Base-by-base conservation (phyloP, 208 protist species). In the Leishmania amazonensis region DNA sequence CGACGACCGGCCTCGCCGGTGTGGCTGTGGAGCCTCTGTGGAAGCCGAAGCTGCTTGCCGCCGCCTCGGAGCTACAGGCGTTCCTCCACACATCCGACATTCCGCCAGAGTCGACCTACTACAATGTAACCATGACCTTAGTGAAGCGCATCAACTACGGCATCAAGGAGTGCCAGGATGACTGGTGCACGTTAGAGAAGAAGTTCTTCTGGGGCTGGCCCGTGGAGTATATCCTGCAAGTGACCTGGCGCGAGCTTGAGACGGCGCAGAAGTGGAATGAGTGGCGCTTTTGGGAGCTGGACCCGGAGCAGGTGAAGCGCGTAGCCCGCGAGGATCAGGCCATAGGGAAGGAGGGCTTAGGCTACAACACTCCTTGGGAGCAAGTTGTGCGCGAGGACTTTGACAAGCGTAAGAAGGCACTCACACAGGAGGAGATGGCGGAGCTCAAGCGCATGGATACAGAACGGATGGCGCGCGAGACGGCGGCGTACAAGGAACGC, bases 391-490 rank as follows among this genome's bases (percentile, higher is more conserved):
- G 95, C 58, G 95, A 98, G 78, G 95, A 98, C 85, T 98, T 97
- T 67, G 95, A 98, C 85, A 96, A 96, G 86, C 93, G 95, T 64
- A 98, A 98, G 85, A 98, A 98, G 85, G 95, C 93, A 8, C 90
- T 98, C 67, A 96, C 95, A 60, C 93, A 98, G 88, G 92, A 98
- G 88, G 93, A 98, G 80, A 98, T 98, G 95, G 92, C 95, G 78
- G 93, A 98, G 88, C 88, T 98, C 81, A 98, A 98, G 87, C 92
- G 93, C n/a, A 96, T 98, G 93, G 95, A 98, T 85, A 98, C 95
- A 47, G 93, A 98, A 85, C 89, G 91, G 73, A 98, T 98, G 95
- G 93, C 95, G 21, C 92, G 95, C 40, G 95, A 98, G 83, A 98
- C 93, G 31, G 90, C 91, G 13, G 93, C 93, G 35, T 98, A 98